phyloP scores from a whole-genome alignment of 129 eudicot genomes.

The Flaveria robusta region DNA sequence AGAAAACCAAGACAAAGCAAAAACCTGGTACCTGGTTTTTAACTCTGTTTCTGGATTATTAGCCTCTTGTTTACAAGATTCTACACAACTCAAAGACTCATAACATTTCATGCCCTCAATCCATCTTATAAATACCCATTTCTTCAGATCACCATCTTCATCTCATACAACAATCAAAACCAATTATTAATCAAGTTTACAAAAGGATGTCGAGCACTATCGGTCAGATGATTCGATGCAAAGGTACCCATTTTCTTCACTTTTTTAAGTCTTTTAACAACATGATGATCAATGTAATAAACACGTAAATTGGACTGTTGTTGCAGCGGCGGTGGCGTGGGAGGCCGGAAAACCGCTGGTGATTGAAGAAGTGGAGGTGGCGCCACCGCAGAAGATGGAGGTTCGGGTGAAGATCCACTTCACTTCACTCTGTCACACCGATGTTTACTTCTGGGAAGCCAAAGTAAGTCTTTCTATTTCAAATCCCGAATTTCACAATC shows the following conservation, averaged over 20 bases:
- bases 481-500: not conserved
- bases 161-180: slow-evolving; percentile 16
- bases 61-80: slow-evolving; percentile 3
- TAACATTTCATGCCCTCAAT: too few species aligned
- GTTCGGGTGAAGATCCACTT: slow-evolving; percentile 74
- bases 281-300: too few species aligned
- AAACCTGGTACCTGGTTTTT: slow-evolving; percentile 36
- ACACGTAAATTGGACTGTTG: not conserved
- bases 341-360: slow-evolving; percentile 83
- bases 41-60: not conserved
- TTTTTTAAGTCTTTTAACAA: not conserved
- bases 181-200: not conserved
- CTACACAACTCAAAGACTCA: not conserved
- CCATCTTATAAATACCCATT: slow-evolving; percentile 22
- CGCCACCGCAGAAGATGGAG: slow-evolving; percentile 80
- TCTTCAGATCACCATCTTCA: not conserved
- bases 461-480: slow-evolving; percentile 37
- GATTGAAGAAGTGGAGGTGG: slow-evolving; percentile 83
- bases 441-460: slow-evolving; percentile 93
- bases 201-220: slow-evolving; percentile 39
- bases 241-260: slow-evolving; percentile 35
- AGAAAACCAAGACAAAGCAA: slow-evolving; percentile 4
- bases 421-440: slow-evolving; percentile 80
- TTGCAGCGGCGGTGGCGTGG: slow-evolving; percentile 83
- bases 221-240: slow-evolving; percentile 62